Base-by-base conservation (phyloP, 2,329 filamentous ascomycete genomes). In the Cladosporium colombiae region DNA sequence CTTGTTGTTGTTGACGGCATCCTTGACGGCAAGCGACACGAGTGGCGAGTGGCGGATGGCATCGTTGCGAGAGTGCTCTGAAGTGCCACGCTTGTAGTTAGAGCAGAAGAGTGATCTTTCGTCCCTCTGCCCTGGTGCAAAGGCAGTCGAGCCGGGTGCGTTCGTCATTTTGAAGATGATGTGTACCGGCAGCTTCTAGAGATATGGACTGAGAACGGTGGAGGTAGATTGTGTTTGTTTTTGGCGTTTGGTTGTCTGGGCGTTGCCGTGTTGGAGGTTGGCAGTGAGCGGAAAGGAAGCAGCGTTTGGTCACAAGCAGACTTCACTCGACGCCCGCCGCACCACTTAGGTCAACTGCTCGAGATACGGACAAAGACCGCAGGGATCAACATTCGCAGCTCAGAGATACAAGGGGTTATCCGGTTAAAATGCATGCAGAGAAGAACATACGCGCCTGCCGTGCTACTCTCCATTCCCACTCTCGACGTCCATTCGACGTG, bases 1-100 rank as follows among this genome's bases (percentile, higher is more conserved):
- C 55, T 58, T 14, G 50, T 68, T 62, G 29, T 62, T 18, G 44
- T 62, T 29, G 18, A 72, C 65, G 25, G 49, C 40, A 46, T 68
- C 33, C 61, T 72, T 68, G 55, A 72, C 71, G 1, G 68, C 68
- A 0, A 74, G 67, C 11, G 72, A 71, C 57, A 74, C 67, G 18
- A 75, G 61, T 4, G 73, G 72, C 23, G 35, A 40, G 37, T 59
- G 23, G 23, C 56, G 56, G 25, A 59, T 46, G 1, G 56, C 56
- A 4, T 59, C 37, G 35, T 21, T 37, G 56, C 55, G 55, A 14
- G 55, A 35, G 13, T 59, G 5, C 8, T 46, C 33, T 35, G n/a
- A 18, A 8, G 21, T 27, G 6, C 10, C 10, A 23, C 31, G 55
- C 14, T 33, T 23, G 33, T 40, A 57, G n/a, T 14, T 25, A 33